Percentiles rank a stretch among this genome's conserved stretches.
phyloP scores from a whole-genome alignment of 768 basidiomycete genomes.

The Chlorophyllum brunneum region DNA sequence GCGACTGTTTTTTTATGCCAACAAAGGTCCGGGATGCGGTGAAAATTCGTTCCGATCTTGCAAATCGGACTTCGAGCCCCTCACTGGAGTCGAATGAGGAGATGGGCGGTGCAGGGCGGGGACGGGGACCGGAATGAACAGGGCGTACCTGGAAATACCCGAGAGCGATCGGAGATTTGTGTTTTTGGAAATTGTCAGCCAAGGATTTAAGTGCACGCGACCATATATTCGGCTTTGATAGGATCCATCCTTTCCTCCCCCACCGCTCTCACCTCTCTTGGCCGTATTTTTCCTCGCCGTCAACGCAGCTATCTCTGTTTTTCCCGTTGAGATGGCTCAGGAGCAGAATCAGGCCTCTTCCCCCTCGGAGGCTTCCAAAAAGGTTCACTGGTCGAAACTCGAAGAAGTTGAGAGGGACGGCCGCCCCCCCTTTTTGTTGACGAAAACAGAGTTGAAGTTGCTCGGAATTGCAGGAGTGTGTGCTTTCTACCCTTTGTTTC shows the following conservation, averaged over 20 bases:
- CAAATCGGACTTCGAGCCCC: not conserved
- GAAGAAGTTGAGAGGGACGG: conserved; percentile 26
- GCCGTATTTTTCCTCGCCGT: too few species aligned
- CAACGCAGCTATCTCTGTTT: not conserved
- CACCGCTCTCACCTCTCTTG: not conserved
- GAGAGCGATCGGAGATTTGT: not conserved
- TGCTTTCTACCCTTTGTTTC: conserved; percentile 4
- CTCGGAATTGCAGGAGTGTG: conserved; percentile 59
- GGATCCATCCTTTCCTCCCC: not conserved
- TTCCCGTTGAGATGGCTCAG: not conserved
- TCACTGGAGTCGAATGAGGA: too few species aligned
- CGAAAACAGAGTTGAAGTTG: conserved; percentile 50
- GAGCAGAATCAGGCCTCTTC: not conserved
- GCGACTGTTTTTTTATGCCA: not conserved
- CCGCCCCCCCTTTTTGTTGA: conserved; percentile 26
- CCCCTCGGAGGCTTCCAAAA: not conserved
- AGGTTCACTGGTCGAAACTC: conserved; percentile 10
- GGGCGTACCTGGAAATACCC: not conserved
- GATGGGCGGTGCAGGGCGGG: not conserved
- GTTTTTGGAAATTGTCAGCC: conserved; percentile 1
- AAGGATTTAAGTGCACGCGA: conserved; percentile 7
- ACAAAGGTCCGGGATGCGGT: not conserved
- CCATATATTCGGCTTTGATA: not conserved
- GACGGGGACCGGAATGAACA: not conserved
- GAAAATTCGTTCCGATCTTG: not conserved